These are phyloP conservation scores for Talaromyces rugulosus DNA, from an alignment of 2,329 filamentous ascomycete genomes.

Conservation along the genomic window DNA sequence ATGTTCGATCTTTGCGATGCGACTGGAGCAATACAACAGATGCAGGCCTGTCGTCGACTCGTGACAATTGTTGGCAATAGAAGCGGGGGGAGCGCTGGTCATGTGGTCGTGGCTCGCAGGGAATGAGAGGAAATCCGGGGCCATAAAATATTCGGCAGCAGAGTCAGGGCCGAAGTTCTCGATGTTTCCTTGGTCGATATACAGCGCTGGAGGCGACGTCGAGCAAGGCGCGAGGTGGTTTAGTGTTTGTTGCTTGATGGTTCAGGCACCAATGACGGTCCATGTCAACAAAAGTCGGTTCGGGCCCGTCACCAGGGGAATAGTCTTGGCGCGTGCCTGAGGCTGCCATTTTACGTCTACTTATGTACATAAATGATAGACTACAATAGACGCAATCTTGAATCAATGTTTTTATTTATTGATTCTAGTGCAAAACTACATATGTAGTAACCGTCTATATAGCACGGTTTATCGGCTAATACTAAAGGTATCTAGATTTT, in stretches of 20 bases:
- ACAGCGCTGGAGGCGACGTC: neutral
- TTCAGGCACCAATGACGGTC: constrained; percentile 2
- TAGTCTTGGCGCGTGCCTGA: neutral
- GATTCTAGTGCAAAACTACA: too few relatives aligned
- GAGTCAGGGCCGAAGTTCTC: neutral
- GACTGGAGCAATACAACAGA: neutral
- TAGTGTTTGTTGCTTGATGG: neutral
- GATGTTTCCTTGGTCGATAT: neutral
- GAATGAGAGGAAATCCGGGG: neutral
- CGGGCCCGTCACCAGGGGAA: constrained; percentile 10
- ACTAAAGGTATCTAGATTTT: too few relatives aligned
- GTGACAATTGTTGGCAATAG: neutral
- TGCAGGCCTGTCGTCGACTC: neutral
- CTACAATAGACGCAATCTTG: too few relatives aligned
- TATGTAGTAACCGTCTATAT: too few relatives aligned
- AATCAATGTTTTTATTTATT: too few relatives aligned
- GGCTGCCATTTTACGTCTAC: neutral
- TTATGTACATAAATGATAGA: too few relatives aligned
- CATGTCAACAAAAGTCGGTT: constrained; percentile 4
- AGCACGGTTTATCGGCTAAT: too few relatives aligned
- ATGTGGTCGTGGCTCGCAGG: neutral
- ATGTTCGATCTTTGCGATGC: neutral
- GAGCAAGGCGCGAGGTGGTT: neutral
- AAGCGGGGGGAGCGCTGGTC: constrained; percentile 4
- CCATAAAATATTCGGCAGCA: neutral